Conservation (phyloP, 129 eudicot genomes). For the Flaveria bidentis region DNA sequence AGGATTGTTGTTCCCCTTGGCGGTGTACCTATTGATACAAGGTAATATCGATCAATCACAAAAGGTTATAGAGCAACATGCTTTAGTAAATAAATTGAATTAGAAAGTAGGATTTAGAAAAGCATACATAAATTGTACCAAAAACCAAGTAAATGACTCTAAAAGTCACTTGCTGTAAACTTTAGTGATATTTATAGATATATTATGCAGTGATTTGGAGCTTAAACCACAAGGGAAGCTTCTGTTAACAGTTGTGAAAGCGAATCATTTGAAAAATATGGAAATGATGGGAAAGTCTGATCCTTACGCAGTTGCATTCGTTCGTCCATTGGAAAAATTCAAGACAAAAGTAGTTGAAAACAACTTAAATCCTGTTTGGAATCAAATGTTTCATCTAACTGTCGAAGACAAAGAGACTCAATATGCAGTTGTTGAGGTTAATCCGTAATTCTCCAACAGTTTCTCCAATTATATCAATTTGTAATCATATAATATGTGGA, state of each 20-base stretch:
- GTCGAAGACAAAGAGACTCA: slow-evolving; percentile 97
- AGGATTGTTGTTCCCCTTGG: slow-evolving; percentile 99
- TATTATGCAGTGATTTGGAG: slow-evolving; percentile 80
- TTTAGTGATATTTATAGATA: not conserved
- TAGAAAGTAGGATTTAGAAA: not conserved
- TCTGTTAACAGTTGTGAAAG: slow-evolving; percentile 65
- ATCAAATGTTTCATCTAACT: slow-evolving; percentile 73
- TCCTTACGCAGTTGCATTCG: slow-evolving; percentile 73
- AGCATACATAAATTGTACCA: not conserved
- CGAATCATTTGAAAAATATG: slow-evolving; percentile 74
- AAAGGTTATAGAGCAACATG: not conserved
- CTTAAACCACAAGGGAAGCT: slow-evolving; percentile 95
- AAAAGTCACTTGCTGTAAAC: not conserved
- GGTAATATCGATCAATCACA: slow-evolving; percentile 36
- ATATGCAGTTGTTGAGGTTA: slow-evolving; percentile 69
- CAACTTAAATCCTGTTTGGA: slow-evolving; percentile 89
- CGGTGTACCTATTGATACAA: slow-evolving; percentile 80
- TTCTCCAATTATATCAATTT: not conserved
- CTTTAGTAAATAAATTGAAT: too few relatives aligned
- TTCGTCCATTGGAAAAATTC: slow-evolving; percentile 80
- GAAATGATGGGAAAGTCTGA: slow-evolving; percentile 97
- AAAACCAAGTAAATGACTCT: not conserved
- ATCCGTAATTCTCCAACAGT: not conserved
- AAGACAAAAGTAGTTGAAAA: slow-evolving; percentile 71
- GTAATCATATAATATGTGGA: not conserved